Base-by-base conservation (phyloP, 176 grass and related monocot genomes). In the Musa acuminata region DNA sequence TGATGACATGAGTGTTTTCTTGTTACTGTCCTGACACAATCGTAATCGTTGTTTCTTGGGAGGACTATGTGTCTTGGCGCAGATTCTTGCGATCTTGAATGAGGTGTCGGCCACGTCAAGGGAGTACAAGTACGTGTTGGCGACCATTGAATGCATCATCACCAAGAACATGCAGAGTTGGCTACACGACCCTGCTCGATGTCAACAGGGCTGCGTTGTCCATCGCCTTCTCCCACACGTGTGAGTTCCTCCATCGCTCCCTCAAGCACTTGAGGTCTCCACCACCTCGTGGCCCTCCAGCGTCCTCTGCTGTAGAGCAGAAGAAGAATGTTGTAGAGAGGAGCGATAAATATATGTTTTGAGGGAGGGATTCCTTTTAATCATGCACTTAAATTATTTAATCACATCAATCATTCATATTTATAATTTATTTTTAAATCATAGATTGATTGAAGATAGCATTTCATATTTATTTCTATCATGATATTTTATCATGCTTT, bases 61-160 rank as follows among this genome's bases (percentile, higher is more conserved):
- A 27, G 26, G 26, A 27, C 26, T 27, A 2, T 1, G 2, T 27
- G 2, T 78, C 69, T 63, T 64, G 74, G 67, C 25, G 12, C 17
- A 84, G 71, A 73, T 77, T 19, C 50, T 85, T 9, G 65, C 51
- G 60, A 63, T 79, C 9, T 43, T 85, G 13, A 85, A 85, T n/a
- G 64, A 85, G 53, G 75, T 85, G 49, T 78, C 78, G 2, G 64
- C 64, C 21, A 77, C 72, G 52, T 85, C 83, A 14, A 62, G 83
- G 49, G 81, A 85, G 64, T 85, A 85, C 1, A 77, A 85, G 50
- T 85, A 72, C 64, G 83, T 85, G 71, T 51, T 85, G 21, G 78
- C 72, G 25, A 25, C 66, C 48, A 77, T 78, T 26, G 83, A 85
- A 17, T 64, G 83, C 9, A 68, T 85, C 53, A 43, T 85, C 2